A percentile compares a stretch with the other conserved stretches of the same genome.
These are phyloP conservation scores for Protomyces gravidus DNA, from an alignment of 1,139 yeast genomes.

Conservation along the genomic window DNA sequence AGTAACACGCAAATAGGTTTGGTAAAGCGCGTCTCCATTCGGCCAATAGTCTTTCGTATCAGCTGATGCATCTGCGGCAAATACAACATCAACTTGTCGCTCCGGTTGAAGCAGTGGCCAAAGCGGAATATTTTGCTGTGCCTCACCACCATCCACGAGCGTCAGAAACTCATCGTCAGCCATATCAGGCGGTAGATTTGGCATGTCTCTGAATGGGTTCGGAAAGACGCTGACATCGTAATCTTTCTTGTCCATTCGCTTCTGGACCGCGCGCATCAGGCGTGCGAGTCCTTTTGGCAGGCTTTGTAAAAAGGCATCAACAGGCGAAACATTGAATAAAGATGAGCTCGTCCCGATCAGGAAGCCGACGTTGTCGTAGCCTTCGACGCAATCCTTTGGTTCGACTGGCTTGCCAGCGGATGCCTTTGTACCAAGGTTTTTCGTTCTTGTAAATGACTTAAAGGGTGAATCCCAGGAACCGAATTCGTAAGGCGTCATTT, in stretches of 20 bases:
- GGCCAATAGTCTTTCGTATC: conserved; percentile 56
- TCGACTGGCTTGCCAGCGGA: conserved; percentile 51
- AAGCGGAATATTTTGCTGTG: conserved; percentile 73
- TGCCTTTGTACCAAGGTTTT: conserved; percentile 68
- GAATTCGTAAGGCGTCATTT: conserved; percentile 75
- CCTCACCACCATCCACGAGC: conserved; percentile 88
- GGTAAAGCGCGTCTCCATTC: conserved; percentile 64
- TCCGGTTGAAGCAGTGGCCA: conserved; percentile 68
- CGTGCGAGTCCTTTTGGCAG: conserved; percentile 36
- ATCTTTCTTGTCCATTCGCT: no score
- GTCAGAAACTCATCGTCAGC: conserved; percentile 43
- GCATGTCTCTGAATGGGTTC: conserved; percentile 35
- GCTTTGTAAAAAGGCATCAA: conserved; percentile 40
- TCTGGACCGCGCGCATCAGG: no score
- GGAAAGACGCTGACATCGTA: conserved; percentile 58
- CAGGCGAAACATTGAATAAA: conserved; percentile 70
- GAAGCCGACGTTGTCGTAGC: conserved; percentile 69
- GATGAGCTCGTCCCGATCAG: conserved; percentile 72
- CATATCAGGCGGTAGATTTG: no score
- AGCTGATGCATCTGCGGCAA: conserved; percentile 82
- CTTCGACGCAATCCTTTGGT: conserved; percentile 47
- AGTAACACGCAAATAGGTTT: conserved; percentile 55
- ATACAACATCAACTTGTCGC: conserved; percentile 66
- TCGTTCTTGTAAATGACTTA: conserved; percentile 63
- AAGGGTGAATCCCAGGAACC: conserved; percentile 86